Percentiles rank a stretch among this genome's conserved stretches.
Evolutionary conservation across 2,329 filamentous ascomycete species (phyloP).

Genomic region (Chaetomium sp.): DNA sequence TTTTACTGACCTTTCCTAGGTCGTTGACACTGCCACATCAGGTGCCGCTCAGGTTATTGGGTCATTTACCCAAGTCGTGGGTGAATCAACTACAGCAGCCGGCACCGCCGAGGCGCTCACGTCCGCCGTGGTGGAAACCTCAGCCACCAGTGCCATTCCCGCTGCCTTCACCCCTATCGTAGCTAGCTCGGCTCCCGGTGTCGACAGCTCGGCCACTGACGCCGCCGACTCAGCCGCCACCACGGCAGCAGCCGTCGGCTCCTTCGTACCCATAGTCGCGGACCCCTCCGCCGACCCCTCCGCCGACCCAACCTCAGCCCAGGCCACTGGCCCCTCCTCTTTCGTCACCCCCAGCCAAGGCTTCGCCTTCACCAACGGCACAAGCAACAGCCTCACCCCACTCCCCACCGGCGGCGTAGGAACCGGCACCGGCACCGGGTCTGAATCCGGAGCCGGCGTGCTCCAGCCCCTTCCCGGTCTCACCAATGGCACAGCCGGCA

Average conservation of each 20-base stretch:
- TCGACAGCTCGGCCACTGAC: not conserved
- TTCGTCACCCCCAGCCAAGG: constrained; percentile 8
- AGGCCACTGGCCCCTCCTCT: not conserved
- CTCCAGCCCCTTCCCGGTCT: constrained; percentile 6
- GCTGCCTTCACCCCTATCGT: constrained; percentile 13
- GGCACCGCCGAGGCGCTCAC: not conserved
- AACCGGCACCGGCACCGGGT: not conserved
- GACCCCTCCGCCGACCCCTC: constrained; percentile 4
- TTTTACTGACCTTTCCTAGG: constrained; percentile 2
- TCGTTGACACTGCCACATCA: not conserved
- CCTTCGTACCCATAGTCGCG: constrained; percentile 17
- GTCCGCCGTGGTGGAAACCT: constrained; percentile 3
- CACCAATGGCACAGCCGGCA: constrained; percentile 1
- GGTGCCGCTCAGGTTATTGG: not conserved
- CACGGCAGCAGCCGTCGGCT: constrained; percentile 9
- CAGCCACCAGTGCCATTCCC: constrained; percentile 6
- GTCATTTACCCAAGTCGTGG: constrained; percentile 9
- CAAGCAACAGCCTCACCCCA: not conserved
- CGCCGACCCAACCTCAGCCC: not conserved
- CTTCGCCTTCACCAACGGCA: constrained; percentile 22
- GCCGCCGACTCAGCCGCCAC: not conserved
- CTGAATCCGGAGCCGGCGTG: not conserved
- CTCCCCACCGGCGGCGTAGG: not conserved
- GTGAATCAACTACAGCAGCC: not conserved
- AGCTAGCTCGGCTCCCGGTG: not conserved